Conservation (phyloP, 108 stramenopile genomes). For the Phaeodactylum tricornutum region DNA sequence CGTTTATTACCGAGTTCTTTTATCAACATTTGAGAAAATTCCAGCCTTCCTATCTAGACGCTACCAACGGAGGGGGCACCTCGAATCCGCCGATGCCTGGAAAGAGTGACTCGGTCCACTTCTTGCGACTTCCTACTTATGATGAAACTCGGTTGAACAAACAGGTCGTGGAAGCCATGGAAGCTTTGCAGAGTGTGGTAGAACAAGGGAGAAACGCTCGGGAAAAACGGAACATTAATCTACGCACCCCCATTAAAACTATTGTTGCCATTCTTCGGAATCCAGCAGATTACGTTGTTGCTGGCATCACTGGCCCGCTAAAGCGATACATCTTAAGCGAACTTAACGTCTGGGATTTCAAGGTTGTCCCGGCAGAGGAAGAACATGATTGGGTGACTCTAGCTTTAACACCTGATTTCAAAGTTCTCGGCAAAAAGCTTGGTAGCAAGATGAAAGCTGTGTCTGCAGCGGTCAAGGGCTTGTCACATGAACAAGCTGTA, state of each 20-base stretch:
- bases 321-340: constrained; percentile 91
- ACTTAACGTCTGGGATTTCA: constrained; percentile 91
- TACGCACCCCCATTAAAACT: constrained; percentile 88
- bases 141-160: constrained; percentile 79
- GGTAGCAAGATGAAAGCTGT: constrained; percentile 89
- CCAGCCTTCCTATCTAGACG: constrained; percentile 72
- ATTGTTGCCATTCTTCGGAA: constrained; percentile 87
- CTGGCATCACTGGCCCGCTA: constrained; percentile 74
- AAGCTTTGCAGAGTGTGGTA: constrained; percentile 84
- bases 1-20: constrained; percentile 97
- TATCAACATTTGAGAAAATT: constrained; percentile 93
- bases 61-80: constrained; percentile 41
- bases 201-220: constrained; percentile 89
- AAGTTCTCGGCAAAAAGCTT: constrained; percentile 86
- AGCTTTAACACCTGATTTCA: constrained; percentile 82
- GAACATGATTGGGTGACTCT: constrained; percentile 91
- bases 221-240: constrained; percentile 84
- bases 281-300: constrained; percentile 56
- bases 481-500: constrained; percentile 79
- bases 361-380: constrained; percentile 65
- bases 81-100: constrained; percentile 81
- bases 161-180: constrained; percentile 85
- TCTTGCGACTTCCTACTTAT: constrained; percentile 76
- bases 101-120: constrained; percentile 94
- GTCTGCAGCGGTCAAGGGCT: constrained; percentile 28